These are phyloP conservation scores for Patellifolia procumbens DNA, from an alignment of 179 eudicot species.

Conservation along the genomic window DNA sequence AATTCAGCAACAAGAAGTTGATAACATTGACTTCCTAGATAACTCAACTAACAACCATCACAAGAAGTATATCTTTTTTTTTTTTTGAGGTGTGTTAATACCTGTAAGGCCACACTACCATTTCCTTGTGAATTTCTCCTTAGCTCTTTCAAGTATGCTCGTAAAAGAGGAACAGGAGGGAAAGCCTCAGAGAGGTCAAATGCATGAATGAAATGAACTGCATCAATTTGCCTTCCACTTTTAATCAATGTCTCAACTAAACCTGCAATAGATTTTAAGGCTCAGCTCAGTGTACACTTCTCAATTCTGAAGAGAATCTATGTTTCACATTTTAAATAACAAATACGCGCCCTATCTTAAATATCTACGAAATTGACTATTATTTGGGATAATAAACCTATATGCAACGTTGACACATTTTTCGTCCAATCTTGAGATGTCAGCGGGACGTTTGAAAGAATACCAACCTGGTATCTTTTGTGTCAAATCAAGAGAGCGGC, in stretches of 20 bases:
- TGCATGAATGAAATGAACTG: constrained; percentile 57
- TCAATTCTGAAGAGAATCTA: not conserved
- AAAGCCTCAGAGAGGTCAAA: constrained; percentile 51
- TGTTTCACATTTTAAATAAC: not conserved
- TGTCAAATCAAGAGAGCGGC: constrained; percentile 70
- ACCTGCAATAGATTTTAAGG: constrained; percentile 38
- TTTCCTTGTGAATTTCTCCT: constrained; percentile 62
- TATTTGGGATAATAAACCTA: constrained; percentile 22
- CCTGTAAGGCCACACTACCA: constrained; percentile 35
- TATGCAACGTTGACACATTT: constrained; percentile 18
- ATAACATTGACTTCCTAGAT: not conserved
- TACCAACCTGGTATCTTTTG: constrained; percentile 82
- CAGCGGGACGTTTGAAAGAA: constrained; percentile 39
- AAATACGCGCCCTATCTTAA: not conserved
- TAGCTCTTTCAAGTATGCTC: constrained; percentile 50
- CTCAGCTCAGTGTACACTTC: constrained; percentile 1
- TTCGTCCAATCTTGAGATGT: constrained; percentile 28
- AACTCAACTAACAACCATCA: too few species aligned
- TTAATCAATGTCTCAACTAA: constrained; percentile 49
- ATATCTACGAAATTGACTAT: constrained; percentile 17
- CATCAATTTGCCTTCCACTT: constrained; percentile 53
- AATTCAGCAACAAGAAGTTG: not conserved
- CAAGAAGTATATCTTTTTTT: not conserved
- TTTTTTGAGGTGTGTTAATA: not conserved
- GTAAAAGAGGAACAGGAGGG: constrained; percentile 56